Conservation (phyloP, 1,139 yeast genomes). For the Scheffersomyces illinoinensis region DNA sequence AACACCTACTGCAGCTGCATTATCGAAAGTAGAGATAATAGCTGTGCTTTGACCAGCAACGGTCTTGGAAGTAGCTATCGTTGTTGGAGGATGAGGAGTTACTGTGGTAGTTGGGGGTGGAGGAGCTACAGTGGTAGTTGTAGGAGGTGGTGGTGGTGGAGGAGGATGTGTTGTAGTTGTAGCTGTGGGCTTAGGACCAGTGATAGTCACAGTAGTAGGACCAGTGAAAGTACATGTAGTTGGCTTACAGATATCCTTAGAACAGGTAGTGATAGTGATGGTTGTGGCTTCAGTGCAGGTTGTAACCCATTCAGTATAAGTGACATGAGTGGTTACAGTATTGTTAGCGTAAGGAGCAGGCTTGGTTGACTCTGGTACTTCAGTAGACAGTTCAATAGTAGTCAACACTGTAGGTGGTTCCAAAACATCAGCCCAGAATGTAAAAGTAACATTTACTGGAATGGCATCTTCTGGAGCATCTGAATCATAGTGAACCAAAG, state of each 20-base stretch:
- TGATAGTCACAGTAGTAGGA: slow-evolving; percentile 16
- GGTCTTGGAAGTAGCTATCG: neutral
- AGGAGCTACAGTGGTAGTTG: slow-evolving; percentile 18
- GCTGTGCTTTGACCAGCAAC: slow-evolving; percentile 1
- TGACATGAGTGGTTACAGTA: slow-evolving; percentile 15
- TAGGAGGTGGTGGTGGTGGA: neutral
- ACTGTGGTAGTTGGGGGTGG: neutral
- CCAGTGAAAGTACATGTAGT: slow-evolving; percentile 12
- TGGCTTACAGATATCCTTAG: slow-evolving; percentile 12
- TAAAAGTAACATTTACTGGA: slow-evolving; percentile 15
- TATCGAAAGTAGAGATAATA: neutral
- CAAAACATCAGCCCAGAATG: neutral
- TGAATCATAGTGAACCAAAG: slow-evolving; percentile 17
- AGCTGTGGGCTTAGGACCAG: neutral
- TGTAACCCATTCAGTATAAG: slow-evolving; percentile 20
- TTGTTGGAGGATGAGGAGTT: slow-evolving; percentile 24
- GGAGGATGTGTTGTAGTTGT: neutral
- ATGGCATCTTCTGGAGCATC: slow-evolving; percentile 19
- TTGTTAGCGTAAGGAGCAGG: slow-evolving; percentile 3
- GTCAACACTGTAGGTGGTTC: slow-evolving; percentile 8
- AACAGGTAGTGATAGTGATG: slow-evolving; percentile 16
- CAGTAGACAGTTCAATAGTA: slow-evolving; percentile 8
- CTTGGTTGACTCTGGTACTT: neutral
- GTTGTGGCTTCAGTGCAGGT: slow-evolving; percentile 19
- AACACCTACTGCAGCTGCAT: neutral